These are phyloP conservation scores for Gossypium gossypioides DNA, from an alignment of 441 rosid genomes.

Conservation along the genomic window DNA sequence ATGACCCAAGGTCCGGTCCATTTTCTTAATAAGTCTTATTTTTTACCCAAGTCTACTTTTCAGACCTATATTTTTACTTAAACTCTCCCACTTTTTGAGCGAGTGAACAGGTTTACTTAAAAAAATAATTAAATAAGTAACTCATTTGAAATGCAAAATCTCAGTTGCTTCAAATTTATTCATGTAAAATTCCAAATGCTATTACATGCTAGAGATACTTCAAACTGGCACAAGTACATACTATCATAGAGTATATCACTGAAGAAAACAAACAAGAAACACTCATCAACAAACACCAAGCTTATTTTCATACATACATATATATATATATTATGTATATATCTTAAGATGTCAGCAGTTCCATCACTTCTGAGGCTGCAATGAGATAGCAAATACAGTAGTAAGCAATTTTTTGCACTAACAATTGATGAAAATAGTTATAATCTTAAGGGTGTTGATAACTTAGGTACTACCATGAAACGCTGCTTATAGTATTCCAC, in stretches of 20 bases:
- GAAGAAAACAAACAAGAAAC: neutral
- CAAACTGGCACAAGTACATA: neutral
- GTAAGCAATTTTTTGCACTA: neutral
- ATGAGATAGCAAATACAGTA: neutral
- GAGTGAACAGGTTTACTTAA: too few species aligned
- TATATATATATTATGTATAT: neutral
- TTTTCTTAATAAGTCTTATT: too few species aligned
- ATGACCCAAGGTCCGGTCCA: accelerated
- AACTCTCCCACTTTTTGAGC: too few species aligned
- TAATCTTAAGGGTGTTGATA: neutral
- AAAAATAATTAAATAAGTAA: too few species aligned
- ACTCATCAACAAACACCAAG: neutral
- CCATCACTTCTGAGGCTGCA: constrained; percentile 1
- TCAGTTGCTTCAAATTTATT: too few species aligned
- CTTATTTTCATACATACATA: neutral
- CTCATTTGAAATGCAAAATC: too few species aligned
- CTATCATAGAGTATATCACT: neutral
- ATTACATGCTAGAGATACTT: neutral
- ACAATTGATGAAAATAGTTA: neutral
- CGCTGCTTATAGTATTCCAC: constrained; percentile 33
- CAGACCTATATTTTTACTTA: too few species aligned
- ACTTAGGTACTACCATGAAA: constrained; percentile 43
- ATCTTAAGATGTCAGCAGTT: neutral
- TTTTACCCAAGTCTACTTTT: too few species aligned
- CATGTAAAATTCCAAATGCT: neutral